A percentile compares a stretch with the other conserved stretches of the same genome.
These are phyloP conservation scores for Gastrodia elata DNA, from an alignment of 106 monocot species.

Conservation along the genomic window DNA sequence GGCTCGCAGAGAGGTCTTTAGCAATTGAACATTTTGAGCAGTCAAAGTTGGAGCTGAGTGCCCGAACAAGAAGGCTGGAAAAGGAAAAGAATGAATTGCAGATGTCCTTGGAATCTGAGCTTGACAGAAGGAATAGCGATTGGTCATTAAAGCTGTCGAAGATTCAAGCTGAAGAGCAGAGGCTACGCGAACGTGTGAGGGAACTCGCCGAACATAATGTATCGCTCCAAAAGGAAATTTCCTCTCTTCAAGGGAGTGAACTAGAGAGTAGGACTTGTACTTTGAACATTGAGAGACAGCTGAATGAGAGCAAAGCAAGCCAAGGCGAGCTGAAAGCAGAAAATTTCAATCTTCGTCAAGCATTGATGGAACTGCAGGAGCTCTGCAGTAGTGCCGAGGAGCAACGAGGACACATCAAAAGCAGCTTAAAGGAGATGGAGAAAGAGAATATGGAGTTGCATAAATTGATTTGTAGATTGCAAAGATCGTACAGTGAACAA, in stretches of 20 bases:
- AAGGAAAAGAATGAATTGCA: slow-evolving; percentile 78
- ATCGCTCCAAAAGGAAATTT: slow-evolving; percentile 75
- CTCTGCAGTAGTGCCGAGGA: slow-evolving; percentile 34
- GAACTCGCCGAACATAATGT: slow-evolving; percentile 95
- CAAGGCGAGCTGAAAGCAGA: slow-evolving; percentile 39
- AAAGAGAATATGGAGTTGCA: slow-evolving; percentile 63
- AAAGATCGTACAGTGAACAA: slow-evolving; percentile 65
- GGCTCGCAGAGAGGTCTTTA: slow-evolving; percentile 52
- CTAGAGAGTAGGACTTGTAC: slow-evolving; percentile 22
- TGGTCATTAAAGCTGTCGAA: slow-evolving; percentile 77
- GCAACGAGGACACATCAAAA: slow-evolving; percentile 33
- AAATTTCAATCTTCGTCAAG: slow-evolving; percentile 38
- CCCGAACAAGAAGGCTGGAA: slow-evolving; percentile 70
- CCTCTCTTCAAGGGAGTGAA: slow-evolving; percentile 49
- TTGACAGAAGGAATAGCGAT: slow-evolving; percentile 70
- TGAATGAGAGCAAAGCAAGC: slow-evolving; percentile 32
- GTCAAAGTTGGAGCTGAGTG: slow-evolving; percentile 48
- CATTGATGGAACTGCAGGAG: slow-evolving; percentile 37
- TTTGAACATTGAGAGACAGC: slow-evolving; percentile 39
- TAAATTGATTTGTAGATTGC: slow-evolving; percentile 43
- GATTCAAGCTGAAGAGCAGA: slow-evolving; percentile 69
- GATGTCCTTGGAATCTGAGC: slow-evolving; percentile 59
- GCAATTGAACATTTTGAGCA: slow-evolving; percentile 44
- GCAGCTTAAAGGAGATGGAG: slow-evolving; percentile 51
- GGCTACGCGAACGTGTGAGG: slow-evolving; percentile 73